A percentile compares a stretch with the other conserved stretches of the same genome.
Evolutionary conservation across 2,329 filamentous ascomycete species (phyloP).

Genomic region (Aspergillus clavatus): DNA sequence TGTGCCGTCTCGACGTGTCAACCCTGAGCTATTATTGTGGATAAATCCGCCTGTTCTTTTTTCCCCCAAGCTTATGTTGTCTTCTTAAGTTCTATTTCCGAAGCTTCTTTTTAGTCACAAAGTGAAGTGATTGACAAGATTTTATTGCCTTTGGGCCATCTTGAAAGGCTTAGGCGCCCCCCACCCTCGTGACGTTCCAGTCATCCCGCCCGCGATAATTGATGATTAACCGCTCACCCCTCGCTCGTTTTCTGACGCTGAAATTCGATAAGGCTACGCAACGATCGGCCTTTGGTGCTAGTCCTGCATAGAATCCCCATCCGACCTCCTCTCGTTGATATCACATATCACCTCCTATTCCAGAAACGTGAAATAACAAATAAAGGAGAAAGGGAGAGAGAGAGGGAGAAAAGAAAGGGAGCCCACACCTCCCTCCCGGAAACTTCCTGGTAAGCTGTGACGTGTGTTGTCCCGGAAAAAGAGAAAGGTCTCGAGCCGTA

Average conservation of each 20-base stretch:
- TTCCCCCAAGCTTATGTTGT: neutral
- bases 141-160: too few species aligned
- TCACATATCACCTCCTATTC: slow-evolving; percentile 1
- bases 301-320: neutral
- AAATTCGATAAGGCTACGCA: neutral
- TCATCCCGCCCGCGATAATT: neutral
- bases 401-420: too few species aligned
- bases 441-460: slow-evolving; percentile 18
- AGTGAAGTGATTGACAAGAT: neutral
- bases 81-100: neutral
- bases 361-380: too few species aligned
- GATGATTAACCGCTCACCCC: too few species aligned
- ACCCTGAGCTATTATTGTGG: neutral
- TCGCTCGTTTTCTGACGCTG: neutral
- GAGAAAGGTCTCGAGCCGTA: slow-evolving; percentile 19
- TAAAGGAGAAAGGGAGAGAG: too few species aligned
- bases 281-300: neutral
- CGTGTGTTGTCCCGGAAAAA: slow-evolving; percentile 22
- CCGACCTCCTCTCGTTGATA: neutral
- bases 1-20: neutral
- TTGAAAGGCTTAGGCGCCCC: neutral
- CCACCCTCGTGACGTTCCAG: neutral
- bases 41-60: neutral
- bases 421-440: too few species aligned
- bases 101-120: neutral